Evolutionary conservation across 768 basidiomycete species (phyloP).

Genomic region (Tricholoma bakamatsutake): DNA sequence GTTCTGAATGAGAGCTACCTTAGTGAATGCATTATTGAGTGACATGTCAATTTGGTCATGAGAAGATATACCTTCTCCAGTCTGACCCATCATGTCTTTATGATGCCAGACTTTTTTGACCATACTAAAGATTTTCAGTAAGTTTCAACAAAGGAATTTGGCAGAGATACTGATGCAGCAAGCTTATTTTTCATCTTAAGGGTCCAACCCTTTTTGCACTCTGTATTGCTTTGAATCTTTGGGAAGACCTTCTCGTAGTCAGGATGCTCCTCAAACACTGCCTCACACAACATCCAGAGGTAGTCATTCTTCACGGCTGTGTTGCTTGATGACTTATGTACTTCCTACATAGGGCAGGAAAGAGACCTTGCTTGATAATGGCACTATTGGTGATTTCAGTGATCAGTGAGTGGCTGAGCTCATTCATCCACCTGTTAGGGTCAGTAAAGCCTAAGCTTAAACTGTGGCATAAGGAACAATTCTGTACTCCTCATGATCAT

Average conservation of each 20-base stretch:
- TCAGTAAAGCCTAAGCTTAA: not conserved
- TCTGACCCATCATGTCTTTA: slow-evolving; percentile 4
- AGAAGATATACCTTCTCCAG: slow-evolving; percentile 13
- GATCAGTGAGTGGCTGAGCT: not conserved
- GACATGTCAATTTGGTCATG: slow-evolving; percentile 11
- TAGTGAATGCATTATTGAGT: slow-evolving; percentile 6
- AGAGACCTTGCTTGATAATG: not conserved
- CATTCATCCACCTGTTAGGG: not conserved
- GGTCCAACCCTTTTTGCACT: not conserved
- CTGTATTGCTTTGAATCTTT: not conserved
- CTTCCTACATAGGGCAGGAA: not conserved
- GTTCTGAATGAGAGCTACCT: no score
- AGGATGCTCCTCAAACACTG: not conserved
- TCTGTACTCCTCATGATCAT: not conserved
- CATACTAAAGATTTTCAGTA: not conserved
- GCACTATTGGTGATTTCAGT: not conserved
- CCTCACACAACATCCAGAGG: not conserved
- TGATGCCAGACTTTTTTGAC: not conserved
- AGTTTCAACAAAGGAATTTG: not conserved
- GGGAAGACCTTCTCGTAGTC: not conserved
- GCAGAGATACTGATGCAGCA: not conserved
- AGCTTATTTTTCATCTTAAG: not conserved
- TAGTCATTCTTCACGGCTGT: not conserved
- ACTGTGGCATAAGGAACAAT: not conserved
- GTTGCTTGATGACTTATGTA: not conserved